A percentile compares a stretch with the other conserved stretches of the same genome.
These are phyloP conservation scores for Tulasnella sp. DNA, from an alignment of 768 basidiomycete species.

Conservation along the genomic window DNA sequence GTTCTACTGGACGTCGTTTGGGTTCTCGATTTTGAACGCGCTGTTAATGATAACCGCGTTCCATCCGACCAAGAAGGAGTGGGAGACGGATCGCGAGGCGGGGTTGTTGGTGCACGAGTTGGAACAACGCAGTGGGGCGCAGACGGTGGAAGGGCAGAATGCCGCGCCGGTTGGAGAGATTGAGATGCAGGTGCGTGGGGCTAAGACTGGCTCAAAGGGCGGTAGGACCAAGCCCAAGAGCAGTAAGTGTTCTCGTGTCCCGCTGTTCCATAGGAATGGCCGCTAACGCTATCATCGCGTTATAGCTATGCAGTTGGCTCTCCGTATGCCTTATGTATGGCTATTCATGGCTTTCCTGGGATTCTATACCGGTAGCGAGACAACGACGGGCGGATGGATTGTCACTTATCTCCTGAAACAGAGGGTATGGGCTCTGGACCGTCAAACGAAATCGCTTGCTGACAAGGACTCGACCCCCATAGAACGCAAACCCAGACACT, in stretches of 20 bases:
- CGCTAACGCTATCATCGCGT: neutral
- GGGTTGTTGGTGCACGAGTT: neutral
- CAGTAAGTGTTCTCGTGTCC: too few relatives aligned
- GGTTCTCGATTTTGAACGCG: slow-evolving; percentile 35
- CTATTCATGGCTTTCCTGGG: slow-evolving; percentile 34
- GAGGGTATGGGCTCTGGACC: slow-evolving; percentile 27
- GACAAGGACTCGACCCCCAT: neutral
- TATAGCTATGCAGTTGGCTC: slow-evolving; percentile 30
- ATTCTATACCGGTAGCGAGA: slow-evolving; percentile 44
- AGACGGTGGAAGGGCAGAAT: neutral
- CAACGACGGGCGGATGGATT: slow-evolving; percentile 44
- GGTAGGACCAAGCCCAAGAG: slow-evolving; percentile 6
- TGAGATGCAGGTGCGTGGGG: neutral
- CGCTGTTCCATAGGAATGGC: slow-evolving; percentile 12
- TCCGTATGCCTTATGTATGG: slow-evolving; percentile 37
- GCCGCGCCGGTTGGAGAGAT: neutral
- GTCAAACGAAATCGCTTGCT: neutral
- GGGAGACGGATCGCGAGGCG: slow-evolving; percentile 24
- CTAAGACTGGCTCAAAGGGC: neutral
- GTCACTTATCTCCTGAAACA: slow-evolving; percentile 39
- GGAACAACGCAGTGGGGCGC: neutral
- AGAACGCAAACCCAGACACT: slow-evolving; percentile 39
- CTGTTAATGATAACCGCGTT: slow-evolving; percentile 34
- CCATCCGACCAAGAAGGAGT: slow-evolving; percentile 36
- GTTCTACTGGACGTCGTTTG: slow-evolving; percentile 47